Base-by-base conservation (phyloP, 306 rosid genomes). In the Lathyrus sativus region DNA sequence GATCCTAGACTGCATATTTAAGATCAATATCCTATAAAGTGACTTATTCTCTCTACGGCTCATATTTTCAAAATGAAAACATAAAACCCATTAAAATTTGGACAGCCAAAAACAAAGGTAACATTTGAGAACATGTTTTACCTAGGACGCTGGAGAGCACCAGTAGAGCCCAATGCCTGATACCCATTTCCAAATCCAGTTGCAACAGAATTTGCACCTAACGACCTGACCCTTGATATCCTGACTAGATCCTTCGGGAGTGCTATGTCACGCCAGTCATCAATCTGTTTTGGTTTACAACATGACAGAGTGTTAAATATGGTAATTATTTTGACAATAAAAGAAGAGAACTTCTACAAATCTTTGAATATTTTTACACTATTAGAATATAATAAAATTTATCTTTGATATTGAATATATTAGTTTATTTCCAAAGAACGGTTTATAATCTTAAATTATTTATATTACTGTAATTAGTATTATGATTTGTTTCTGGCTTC, bases 241-340 rank as follows among this genome's bases (percentile, higher is more conserved):
- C 79, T 90, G 18, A 68, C 81, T 14, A 81, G 77, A 28, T 95
- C 96, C 78, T 82, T 88, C 0, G 96, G 95, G 67, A 90, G 87
- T 2, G 91, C 91, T 70, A 95, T 81, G 67, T 95, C 99, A 71
- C 96, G 96, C 99, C 99, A 95, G 73, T 95, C 97, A 75, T 88
- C 97, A 70, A 95, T 88, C 99, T 95, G 85, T 80, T 71, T 46
- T 73, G 75, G 42, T 43, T 51, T 33, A 76, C 0, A 38, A 67
- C 68, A 65, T 22, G 65, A n/a, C n/a, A 65, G 9, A 14, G 7
- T 31, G 67, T 43, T 14, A 19, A 62, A 49, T 35, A 9, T 14
- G 31, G 29, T 15, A 33, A 10, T 15, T 41, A 57, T 15, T 6
- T 11, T 12, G 17, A 38, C 6, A 59, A 39, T 39, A 65, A 45